A percentile compares a stretch with the other conserved stretches of the same genome.
phyloP scores from a whole-genome alignment of 1,284 basidiomycete genomes.

The Cryptococcus jaspeensis region DNA sequence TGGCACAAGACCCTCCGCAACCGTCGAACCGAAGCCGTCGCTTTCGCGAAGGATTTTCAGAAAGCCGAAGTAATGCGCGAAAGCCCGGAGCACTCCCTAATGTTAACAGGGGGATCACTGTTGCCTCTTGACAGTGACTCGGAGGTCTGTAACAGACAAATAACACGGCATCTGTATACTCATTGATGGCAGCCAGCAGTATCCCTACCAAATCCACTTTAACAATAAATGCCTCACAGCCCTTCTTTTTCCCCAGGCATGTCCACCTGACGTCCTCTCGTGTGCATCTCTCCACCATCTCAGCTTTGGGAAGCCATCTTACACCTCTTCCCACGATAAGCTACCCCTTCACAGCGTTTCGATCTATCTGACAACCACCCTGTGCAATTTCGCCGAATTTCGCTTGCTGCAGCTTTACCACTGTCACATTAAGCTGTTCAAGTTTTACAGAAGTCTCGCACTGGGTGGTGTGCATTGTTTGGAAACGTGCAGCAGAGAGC shows the following conservation, averaged over 20 bases:
- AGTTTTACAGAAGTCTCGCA: constrained; percentile 63
- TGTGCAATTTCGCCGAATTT: constrained; percentile 68
- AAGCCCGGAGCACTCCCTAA: constrained; percentile 68
- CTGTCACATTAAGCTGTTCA: constrained; percentile 68
- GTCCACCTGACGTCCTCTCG: constrained; percentile 79
- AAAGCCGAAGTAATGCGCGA: constrained; percentile 64
- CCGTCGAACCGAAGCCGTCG: constrained; percentile 58
- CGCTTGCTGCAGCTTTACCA: constrained; percentile 63
- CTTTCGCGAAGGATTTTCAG: constrained; percentile 59
- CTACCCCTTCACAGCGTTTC: constrained; percentile 63
- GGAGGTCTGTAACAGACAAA: background rate
- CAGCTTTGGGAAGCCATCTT: constrained; percentile 61
- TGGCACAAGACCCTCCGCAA: constrained; percentile 66
- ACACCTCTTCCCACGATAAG: constrained; percentile 69
- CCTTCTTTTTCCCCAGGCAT: constrained; percentile 62
- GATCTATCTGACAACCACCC: constrained; percentile 50
- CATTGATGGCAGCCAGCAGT: constrained; percentile 62
- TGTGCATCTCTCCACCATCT: constrained; percentile 69
- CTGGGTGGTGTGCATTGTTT: constrained; percentile 58
- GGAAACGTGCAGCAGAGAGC: constrained; percentile 1
- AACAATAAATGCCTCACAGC: constrained; percentile 60
- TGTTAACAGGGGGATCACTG: constrained; percentile 61
- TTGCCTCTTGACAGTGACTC: constrained; percentile 55
- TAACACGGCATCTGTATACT: constrained; percentile 43
- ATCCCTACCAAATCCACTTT: constrained; percentile 57